These are phyloP conservation scores for Neospermospora avenae DNA, from an alignment of 2,329 filamentous ascomycete genomes.

Conservation along the genomic window DNA sequence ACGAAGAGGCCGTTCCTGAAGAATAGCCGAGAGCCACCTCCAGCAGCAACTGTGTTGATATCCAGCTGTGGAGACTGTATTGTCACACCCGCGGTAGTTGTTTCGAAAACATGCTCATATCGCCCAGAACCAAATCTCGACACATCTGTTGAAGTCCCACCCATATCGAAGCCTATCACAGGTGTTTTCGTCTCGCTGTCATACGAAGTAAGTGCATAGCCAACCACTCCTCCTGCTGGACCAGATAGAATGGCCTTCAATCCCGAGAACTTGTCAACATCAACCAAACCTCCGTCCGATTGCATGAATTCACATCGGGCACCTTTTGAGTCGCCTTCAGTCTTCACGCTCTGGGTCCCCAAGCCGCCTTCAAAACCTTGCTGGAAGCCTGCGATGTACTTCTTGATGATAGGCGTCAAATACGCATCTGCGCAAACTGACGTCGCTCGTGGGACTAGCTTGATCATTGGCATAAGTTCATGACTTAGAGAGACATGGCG, in stretches of 20 bases:
- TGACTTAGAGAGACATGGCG: conserved; percentile 77
- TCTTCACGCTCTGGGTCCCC: conserved; percentile 70
- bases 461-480: conserved; percentile 79
- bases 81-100: conserved; percentile 88
- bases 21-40: conserved; percentile 80
- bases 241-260: conserved; percentile 83
- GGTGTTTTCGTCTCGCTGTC: conserved; percentile 78
- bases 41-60: conserved; percentile 92
- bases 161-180: conserved; percentile 96
- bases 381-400: conserved; percentile 73
- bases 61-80: conserved; percentile 90
- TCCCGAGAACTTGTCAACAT: conserved; percentile 79
- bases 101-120: conserved; percentile 93
- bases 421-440: conserved; percentile 75
- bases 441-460: conserved; percentile 65
- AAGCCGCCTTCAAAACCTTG: conserved; percentile 78
- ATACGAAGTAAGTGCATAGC: conserved; percentile 88
- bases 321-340: conserved; percentile 60
- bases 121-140: conserved; percentile 80
- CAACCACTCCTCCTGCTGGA: conserved; percentile 89
- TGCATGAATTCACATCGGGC: conserved; percentile 96
- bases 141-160: conserved; percentile 88
- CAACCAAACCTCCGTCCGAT: conserved; percentile 59
- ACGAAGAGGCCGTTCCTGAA: conserved; percentile 88
- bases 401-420: conserved; percentile 66